Conservation (phyloP, 2,329 filamentous ascomycete species). For the Eurotiales sp. region DNA sequence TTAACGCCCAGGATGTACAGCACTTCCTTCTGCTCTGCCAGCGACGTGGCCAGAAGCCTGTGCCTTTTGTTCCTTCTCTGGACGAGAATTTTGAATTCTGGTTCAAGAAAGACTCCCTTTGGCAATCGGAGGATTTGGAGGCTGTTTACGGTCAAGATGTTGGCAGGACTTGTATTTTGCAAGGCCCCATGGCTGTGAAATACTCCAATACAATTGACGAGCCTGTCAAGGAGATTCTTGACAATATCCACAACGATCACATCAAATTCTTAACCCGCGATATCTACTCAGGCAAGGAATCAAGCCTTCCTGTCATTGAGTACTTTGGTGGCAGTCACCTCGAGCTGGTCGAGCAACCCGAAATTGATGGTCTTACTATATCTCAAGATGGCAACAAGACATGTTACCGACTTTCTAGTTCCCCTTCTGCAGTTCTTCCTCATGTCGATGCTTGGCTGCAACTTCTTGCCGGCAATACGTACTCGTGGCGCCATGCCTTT, state of each 20-base stretch:
- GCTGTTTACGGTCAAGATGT: slow-evolving; percentile 96
- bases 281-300: slow-evolving; percentile 70
- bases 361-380: slow-evolving; percentile 81
- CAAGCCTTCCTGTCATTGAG: slow-evolving; percentile 77
- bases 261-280: slow-evolving; percentile 76
- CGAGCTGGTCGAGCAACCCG: slow-evolving; percentile 66
- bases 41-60: slow-evolving; percentile 88
- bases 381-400: slow-evolving; percentile 75
- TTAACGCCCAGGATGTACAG: slow-evolving; percentile 97
- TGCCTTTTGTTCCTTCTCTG: slow-evolving; percentile 90
- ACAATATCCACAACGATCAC: slow-evolving; percentile 83
- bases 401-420: slow-evolving; percentile 76
- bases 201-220: slow-evolving; percentile 89
- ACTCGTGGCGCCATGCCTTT: slow-evolving; percentile 92
- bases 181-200: slow-evolving; percentile 87
- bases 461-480: slow-evolving; percentile 76
- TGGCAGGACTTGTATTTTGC: slow-evolving; percentile 89
- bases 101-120: slow-evolving; percentile 99
- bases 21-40: slow-evolving; percentile 93
- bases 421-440: slow-evolving; percentile 70
- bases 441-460: slow-evolving; percentile 80
- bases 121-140: slow-evolving; percentile 97
- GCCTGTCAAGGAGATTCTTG: slow-evolving; percentile 90
- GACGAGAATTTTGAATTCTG: slow-evolving; percentile 98
- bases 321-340: slow-evolving; percentile 88